Evolutionary conservation across 2,329 filamentous ascomycete genomes (phyloP).

Genomic region (Mycosphaerella sp.): DNA sequence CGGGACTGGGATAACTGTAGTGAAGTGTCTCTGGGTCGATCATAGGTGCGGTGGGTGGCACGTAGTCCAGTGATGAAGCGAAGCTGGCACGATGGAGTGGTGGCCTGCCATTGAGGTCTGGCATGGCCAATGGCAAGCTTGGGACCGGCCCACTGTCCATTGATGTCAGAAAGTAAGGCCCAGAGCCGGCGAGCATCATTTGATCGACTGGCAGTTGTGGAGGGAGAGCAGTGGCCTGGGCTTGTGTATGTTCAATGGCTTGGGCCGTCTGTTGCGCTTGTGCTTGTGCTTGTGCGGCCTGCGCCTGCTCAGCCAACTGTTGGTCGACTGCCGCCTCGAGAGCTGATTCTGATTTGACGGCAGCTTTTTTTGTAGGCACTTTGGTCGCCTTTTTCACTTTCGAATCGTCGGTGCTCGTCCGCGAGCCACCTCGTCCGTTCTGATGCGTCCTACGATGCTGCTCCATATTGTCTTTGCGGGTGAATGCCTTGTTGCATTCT

Average conservation of each 20-base stretch:
- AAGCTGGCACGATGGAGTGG: conserved; percentile 31
- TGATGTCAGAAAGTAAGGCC: conserved; percentile 33
- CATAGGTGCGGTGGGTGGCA: conserved; percentile 28
- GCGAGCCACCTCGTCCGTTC: conserved; percentile 41
- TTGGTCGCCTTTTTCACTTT: conserved; percentile 43
- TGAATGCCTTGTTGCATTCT: conserved; percentile 74
- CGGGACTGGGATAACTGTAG: conserved; percentile 36
- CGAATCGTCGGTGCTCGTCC: conserved; percentile 39
- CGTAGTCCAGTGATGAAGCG: conserved; percentile 32
- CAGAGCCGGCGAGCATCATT: conserved; percentile 27
- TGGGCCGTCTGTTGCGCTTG: conserved; percentile 18
- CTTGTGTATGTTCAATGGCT: conserved; percentile 16
- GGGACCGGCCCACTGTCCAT: conserved; percentile 33
- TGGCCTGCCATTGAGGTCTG: conserved; percentile 30
- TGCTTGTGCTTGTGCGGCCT: conserved; percentile 14
- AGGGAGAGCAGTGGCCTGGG: conserved; percentile 16
- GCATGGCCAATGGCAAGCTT: conserved; percentile 32
- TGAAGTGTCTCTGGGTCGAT: conserved; percentile 33
- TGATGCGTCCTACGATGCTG: conserved; percentile 74
- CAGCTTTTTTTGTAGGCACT: conserved; percentile 29
- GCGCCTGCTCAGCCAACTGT: conserved; percentile 28
- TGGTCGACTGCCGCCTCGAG: conserved; percentile 34
- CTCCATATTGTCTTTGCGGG: conserved; percentile 81
- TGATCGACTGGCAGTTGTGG: conserved; percentile 22
- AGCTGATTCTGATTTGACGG: conserved; percentile 27